A percentile compares a stretch with the other conserved stretches of the same genome.
phyloP scores from a whole-genome alignment of 495 filamentous ascomycete species.

The Monascus purpureus region DNA sequence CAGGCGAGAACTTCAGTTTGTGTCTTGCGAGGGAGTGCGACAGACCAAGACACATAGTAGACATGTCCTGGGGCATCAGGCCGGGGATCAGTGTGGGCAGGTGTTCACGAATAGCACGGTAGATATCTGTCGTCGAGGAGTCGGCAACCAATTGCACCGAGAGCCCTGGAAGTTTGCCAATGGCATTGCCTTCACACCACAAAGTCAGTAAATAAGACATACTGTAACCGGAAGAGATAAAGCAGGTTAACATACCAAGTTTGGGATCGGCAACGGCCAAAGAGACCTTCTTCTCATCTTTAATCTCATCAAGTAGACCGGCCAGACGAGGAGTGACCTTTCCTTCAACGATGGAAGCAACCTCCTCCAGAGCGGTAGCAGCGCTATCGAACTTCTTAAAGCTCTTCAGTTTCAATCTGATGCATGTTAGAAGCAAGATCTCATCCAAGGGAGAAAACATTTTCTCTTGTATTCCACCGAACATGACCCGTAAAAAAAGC shows the following conservation, averaged over 20 bases:
- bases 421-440: constrained; percentile 14
- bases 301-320: constrained; percentile 70
- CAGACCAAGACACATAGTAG: constrained; percentile 87
- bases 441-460: constrained; percentile 10
- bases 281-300: constrained; percentile 94
- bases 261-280: constrained; percentile 92
- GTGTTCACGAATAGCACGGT: constrained; percentile 84
- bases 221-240: not conserved
- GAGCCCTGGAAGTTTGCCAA: constrained; percentile 81
- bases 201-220: constrained; percentile 4
- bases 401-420: constrained; percentile 83
- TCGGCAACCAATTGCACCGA: constrained; percentile 78
- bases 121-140: constrained; percentile 72
- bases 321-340: constrained; percentile 91
- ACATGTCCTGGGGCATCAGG: constrained; percentile 68
- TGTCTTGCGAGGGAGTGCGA: constrained; percentile 96
- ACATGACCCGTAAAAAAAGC: no score
- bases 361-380: constrained; percentile 71
- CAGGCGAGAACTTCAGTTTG: constrained; percentile 96
- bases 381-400: constrained; percentile 96
- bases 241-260: constrained; percentile 45
- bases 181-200: constrained; percentile 48
- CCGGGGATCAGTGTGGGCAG: constrained; percentile 84
- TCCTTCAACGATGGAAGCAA: constrained; percentile 72
- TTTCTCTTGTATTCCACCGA: not conserved